Evolutionary conservation across 306 rosid species (phyloP).

Genomic region (Dalbergia oliveri): DNA sequence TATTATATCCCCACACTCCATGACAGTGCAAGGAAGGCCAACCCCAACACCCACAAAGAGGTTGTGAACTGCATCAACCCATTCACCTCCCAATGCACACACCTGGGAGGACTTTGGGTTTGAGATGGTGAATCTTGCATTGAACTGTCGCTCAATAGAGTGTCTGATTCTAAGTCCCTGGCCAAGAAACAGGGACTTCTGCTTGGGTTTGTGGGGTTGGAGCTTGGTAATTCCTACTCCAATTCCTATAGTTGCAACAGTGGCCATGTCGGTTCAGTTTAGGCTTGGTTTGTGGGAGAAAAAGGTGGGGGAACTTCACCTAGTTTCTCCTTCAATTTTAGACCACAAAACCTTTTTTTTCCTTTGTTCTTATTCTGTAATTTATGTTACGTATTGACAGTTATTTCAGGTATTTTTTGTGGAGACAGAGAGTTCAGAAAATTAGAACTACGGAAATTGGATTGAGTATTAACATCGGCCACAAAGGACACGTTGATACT

Average conservation of each 20-base stretch:
- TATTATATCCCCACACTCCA: slow-evolving; percentile 96
- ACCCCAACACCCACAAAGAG: slow-evolving; percentile 89
- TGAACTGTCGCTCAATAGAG: slow-evolving; percentile 26
- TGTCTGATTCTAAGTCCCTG: slow-evolving; percentile 58
- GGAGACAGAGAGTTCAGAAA: slow-evolving; percentile 55
- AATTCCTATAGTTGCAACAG: slow-evolving; percentile 69
- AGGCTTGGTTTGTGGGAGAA: slow-evolving; percentile 36
- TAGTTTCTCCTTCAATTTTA: slow-evolving; percentile 45
- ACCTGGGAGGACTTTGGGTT: slow-evolving; percentile 47
- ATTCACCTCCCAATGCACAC: slow-evolving; percentile 58
- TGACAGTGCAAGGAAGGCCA: slow-evolving; percentile 90
- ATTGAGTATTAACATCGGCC: slow-evolving; percentile 50
- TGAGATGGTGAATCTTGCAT: slow-evolving; percentile 44
- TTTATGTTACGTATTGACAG: slow-evolving; percentile 39
- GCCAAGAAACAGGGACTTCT: slow-evolving; percentile 71
- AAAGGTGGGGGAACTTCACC: slow-evolving; percentile 28
- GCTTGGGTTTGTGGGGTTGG: slow-evolving; percentile 56
- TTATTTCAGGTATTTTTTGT: slow-evolving; percentile 64
- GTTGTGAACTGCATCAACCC: slow-evolving; percentile 62
- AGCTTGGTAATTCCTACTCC: slow-evolving; percentile 61
- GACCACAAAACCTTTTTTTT: slow-evolving; percentile 51
- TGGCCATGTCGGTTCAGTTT: slow-evolving; percentile 58
- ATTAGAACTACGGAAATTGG: slow-evolving; percentile 29
- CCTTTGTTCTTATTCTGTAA: neutral
- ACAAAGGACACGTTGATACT: slow-evolving; percentile 52